Evolutionary conservation across 495 filamentous ascomycete genomes (phyloP).

Genomic region (Aspergillus conjunctus): DNA sequence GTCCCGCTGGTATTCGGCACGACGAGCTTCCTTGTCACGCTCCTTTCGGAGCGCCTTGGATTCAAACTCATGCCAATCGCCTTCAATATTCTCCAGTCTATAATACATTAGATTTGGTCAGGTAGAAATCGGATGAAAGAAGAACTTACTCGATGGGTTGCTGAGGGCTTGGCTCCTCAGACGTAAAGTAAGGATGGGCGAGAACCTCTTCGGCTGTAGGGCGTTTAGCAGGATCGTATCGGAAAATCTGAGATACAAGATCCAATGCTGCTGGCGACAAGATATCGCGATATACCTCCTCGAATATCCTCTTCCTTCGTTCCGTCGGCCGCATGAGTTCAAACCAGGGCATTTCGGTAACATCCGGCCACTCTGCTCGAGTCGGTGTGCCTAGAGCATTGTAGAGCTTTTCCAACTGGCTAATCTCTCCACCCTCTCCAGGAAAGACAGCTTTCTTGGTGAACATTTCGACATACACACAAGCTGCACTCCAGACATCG

Average conservation of each 20-base stretch:
- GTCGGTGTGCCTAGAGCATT: slow-evolving; percentile 89
- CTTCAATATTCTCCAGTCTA: slow-evolving; percentile 80
- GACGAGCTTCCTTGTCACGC: slow-evolving; percentile 78
- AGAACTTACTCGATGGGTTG: slow-evolving; percentile 79
- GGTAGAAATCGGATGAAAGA: background rate
- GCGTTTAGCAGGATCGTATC: slow-evolving; percentile 81
- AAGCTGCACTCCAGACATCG: slow-evolving; percentile 97
- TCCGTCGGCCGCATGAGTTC: slow-evolving; percentile 80
- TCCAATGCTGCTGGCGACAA: slow-evolving; percentile 80
- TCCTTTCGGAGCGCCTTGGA: slow-evolving; percentile 93
- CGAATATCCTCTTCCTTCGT: slow-evolving; percentile 75
- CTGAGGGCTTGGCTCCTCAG: slow-evolving; percentile 75
- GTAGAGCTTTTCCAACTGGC: slow-evolving; percentile 95
- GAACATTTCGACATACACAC: slow-evolving; percentile 96
- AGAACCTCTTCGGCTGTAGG: slow-evolving; percentile 86
- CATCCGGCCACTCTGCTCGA: slow-evolving; percentile 77
- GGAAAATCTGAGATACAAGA: slow-evolving; percentile 77
- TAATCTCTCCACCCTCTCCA: slow-evolving; percentile 91
- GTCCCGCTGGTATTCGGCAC: slow-evolving; percentile 56
- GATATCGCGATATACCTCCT: slow-evolving; percentile 73
- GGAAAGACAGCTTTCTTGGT: slow-evolving; percentile 94
- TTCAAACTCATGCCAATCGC: slow-evolving; percentile 99
- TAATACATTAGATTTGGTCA: slow-evolving; percentile 22
- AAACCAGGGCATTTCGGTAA: slow-evolving; percentile 95
- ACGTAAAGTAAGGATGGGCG: slow-evolving; percentile 84